Evolutionary conservation across 306 rosid species (phyloP), one percentile per base, ranked within the genome.

Genomic region (Cucurbita argyrosperma): DNA sequence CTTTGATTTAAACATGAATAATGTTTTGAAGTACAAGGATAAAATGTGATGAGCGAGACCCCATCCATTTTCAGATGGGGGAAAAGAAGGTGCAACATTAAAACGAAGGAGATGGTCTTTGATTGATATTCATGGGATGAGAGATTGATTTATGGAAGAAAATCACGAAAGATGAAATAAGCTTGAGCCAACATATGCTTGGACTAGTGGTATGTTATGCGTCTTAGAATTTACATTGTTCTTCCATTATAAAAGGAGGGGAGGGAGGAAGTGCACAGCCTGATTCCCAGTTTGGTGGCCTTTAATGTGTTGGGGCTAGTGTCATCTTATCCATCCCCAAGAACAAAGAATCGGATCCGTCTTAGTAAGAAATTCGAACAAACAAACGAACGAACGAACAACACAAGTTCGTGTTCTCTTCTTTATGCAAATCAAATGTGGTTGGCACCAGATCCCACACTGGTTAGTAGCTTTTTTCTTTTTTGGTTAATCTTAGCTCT

Each of bases 11-110:
- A 84, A 85, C 79, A 67, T 78, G 18, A 68, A 40, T 12, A 91
- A 89, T 80, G 96, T 90, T 74, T 74, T 82, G 7, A 90, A 88
- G 74, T 90, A 86, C 86, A 79, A 80, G 60, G 61, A 74, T 74
- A 71, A 77, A 16, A 76, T 74, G 77, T 81, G 82, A 78, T 42
- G 40, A 55, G 42, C 5, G 57, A 45, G 50, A 13, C 49, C 56
- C 52, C 38, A 23, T 10, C 52, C 38, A 23, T 10, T 6, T 67
- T 46, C 73, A 13, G 57, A 45, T 7, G 21, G 19, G 42, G 43
- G 37, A 4, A 66, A 68, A 26, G 12, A 67, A 40, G 50, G 51
- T 65, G 37, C 72, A 12, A 65, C 38, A 43, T 65, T 43, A 3
- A 63, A 26, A 59, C 47, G 8, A 43, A 43, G 52, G 49, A n/a